phyloP scores from a whole-genome alignment of 1,284 basidiomycete species.

The Puccinia polysora region DNA sequence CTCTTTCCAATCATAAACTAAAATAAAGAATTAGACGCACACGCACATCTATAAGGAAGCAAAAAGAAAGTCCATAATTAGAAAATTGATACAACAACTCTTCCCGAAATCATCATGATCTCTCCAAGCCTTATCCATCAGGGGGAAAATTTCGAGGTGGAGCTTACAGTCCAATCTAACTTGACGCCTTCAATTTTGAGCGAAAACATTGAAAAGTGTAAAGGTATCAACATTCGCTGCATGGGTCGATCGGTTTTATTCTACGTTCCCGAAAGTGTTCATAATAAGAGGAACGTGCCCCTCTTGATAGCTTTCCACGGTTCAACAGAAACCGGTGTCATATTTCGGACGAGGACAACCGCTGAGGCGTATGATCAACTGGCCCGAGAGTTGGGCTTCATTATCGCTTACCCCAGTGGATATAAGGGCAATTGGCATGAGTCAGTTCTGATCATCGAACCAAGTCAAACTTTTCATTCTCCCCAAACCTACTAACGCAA shows the following conservation, averaged over 20 bases:
- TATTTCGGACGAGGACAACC: slow-evolving; percentile 33
- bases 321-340: slow-evolving; percentile 20
- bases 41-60: too few species aligned
- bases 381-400: slow-evolving; percentile 9
- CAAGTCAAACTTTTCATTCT: background rate
- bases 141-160: background rate
- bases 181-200: background rate
- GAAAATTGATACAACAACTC: too few species aligned
- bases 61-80: too few species aligned
- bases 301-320: slow-evolving; percentile 41
- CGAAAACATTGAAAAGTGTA: background rate
- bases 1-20: too few species aligned
- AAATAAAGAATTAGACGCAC: too few species aligned
- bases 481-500: background rate
- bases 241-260: slow-evolving; percentile 20
- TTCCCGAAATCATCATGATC: slow-evolving; percentile 13
- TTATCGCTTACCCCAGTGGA: slow-evolving; percentile 34
- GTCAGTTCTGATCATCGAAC: slow-evolving; percentile 4
- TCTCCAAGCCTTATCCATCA: background rate
- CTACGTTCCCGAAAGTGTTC: slow-evolving; percentile 17
- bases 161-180: background rate
- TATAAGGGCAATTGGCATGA: slow-evolving; percentile 42
- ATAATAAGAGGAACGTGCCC: background rate
- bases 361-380: slow-evolving; percentile 27
- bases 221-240: background rate